Evolutionary conservation across 1,284 basidiomycete species (phyloP).

Genomic region (Trichosporon sp.): DNA sequence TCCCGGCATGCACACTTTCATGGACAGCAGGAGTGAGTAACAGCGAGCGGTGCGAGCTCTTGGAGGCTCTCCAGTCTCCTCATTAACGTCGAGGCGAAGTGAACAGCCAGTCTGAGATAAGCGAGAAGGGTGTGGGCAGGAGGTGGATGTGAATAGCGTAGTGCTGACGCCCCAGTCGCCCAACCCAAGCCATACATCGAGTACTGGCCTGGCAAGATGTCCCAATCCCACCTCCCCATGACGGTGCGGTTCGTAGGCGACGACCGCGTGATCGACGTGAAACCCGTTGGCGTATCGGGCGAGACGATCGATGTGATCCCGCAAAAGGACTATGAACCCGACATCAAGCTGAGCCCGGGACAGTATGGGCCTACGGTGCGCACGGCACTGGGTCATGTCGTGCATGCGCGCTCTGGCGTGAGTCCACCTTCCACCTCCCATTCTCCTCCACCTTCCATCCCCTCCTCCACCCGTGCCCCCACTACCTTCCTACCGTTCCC

Average conservation of each 20-base stretch:
- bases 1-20: slow-evolving; percentile 17
- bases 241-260: slow-evolving; percentile 15
- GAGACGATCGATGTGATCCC: slow-evolving; percentile 1
- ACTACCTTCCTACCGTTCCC: no score
- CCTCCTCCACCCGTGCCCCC: neutral
- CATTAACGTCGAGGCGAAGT: no score
- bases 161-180: neutral
- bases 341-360: neutral
- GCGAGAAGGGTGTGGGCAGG: no score
- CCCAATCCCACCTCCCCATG: slow-evolving; percentile 9
- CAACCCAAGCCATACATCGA: slow-evolving; percentile 16
- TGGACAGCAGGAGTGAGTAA: slow-evolving; percentile 6
- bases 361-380: slow-evolving; percentile 18
- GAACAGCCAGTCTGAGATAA: no score
- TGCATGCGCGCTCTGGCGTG: slow-evolving; percentile 26
- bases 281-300: neutral
- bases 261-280: slow-evolving; percentile 1
- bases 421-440: neutral
- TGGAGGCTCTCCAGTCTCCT: no score
- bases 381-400: slow-evolving; percentile 24
- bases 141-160: no score
- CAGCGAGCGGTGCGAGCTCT: no score
- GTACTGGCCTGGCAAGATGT: slow-evolving; percentile 20
- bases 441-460: neutral
- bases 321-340: slow-evolving; percentile 15